Base-by-base conservation (phyloP, 2,329 filamentous ascomycete genomes). In the Ophiocordyceps camponoti-saundersi region DNA sequence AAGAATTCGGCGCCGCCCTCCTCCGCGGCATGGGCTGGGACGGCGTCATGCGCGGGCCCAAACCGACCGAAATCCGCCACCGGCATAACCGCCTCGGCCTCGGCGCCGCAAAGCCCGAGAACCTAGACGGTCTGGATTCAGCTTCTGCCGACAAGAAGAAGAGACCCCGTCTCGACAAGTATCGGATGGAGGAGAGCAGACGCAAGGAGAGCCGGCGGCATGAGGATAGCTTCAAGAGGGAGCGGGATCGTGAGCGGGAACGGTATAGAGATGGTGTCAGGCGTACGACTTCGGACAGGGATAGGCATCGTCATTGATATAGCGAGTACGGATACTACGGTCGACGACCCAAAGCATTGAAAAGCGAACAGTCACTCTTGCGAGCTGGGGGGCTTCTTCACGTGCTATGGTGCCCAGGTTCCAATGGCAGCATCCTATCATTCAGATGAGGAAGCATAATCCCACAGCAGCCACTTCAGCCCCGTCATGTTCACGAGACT, bases 11-110 rank as follows among this genome's bases (percentile, higher is more conserved):
- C 8, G 84, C 88, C 18, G 88, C 89, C 0, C 71, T 96, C 52
- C 72, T 98, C 34, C 79, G 89, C 30, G 88, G 89, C 11, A 95
- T 96, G 85, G 92, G 92, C 10, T 95, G 90, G 89, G 88, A 95
- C 69, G 82, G 65, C 62, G 75, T 79, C 47, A 68, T 72, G 50
- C 65, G 69, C 44, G 72, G 70, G 2, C 62, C 68, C 3, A 70
- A 64, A 43, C 61, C 66, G 6, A 83, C 83, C 53, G 70, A 79
- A 34, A 80, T 77, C 51, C 81, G 83, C 58, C 73, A 80, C 46
- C 77, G 89, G 45, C 82, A 87, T 16, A 87, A 87, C 49, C 73
- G 93, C 48, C 70, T 96, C 11, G 92, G 92, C 0, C 81, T 96
- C 8, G 92, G 90, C 3, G 89, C 89, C 12, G 95, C 90, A 58